Base-by-base conservation (phyloP, 371 early-diverging fungal genomes). In the Mucor irregularis region DNA sequence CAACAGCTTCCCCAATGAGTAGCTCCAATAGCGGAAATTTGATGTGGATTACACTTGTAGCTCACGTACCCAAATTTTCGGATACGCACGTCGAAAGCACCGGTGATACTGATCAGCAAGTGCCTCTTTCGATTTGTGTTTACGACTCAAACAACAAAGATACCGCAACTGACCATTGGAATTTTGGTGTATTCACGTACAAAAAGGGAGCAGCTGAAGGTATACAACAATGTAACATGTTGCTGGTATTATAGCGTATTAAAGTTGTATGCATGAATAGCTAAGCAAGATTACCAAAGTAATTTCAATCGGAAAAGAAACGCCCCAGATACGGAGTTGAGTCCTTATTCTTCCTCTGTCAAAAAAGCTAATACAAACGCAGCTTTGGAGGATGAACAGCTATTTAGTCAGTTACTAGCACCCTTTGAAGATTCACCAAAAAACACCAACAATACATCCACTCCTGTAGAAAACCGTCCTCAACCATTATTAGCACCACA, bases 171-270 rank as follows among this genome's bases (percentile, higher is more conserved):
- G 61, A 61, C 22, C 54, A 54, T 44, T 61, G 55, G 54, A 48
- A 49, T 49, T 49, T 61, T 49, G 61, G 61, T 13, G 44, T 49
- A 3, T 61, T 61, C 37, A 54, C 61, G 5, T 61, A 61, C 21
- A 39, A 29, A 5, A 39, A 40, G 13, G 38, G 40, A 30, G 56
- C 30, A 28, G 55, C 45, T 17, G 42, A 42, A 42, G 42, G 42
- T 42, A 21, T 1, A 7, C 7, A 37, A 21, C 9, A 7, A 7
- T 19, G 17, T n/a, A 7, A 39, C 21, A 17, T 21, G 21, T 39
- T 39, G 1, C 6, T 42, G 2, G n/a, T n/a, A 19, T 42, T 42
- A 34, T 39, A 2, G 39, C 6, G 3, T 1, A 6, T 16, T 39
- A n/a, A 17, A 14, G 8, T 39, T 17, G 9, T n/a, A 24, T 42